phyloP scores from a whole-genome alignment of 306 rosid species.

The Vigna trinervia region DNA sequence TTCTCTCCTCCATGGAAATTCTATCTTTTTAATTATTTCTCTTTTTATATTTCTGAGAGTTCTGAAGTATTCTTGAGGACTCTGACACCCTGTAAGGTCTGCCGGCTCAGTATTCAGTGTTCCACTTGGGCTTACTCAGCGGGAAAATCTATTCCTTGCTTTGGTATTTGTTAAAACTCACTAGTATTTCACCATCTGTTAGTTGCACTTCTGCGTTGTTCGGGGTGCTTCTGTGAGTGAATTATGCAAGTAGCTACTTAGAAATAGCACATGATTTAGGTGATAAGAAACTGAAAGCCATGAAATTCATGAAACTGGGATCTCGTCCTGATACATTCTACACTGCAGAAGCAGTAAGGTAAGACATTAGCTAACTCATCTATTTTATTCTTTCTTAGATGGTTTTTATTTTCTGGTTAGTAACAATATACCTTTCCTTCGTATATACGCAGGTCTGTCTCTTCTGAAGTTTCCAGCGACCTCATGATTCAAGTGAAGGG shows the following conservation, averaged over 20 bases:
- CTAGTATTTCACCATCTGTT: conserved; percentile 39
- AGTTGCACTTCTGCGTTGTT: conserved; percentile 47
- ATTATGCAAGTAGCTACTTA: conserved; percentile 41
- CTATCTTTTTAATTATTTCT: conserved; percentile 31
- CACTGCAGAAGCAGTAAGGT: conserved; percentile 83
- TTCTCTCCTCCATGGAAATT: conserved; percentile 63
- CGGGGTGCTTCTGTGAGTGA: conserved; percentile 45
- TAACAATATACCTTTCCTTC: conserved; percentile 8
- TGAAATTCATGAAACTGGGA: conserved; percentile 99
- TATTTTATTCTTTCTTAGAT: conserved; percentile 3
- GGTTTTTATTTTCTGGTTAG: neutral
- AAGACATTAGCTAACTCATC: conserved; percentile 22
- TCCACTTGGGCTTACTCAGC: conserved; percentile 47
- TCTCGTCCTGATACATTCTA: conserved; percentile 96
- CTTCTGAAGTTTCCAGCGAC: conserved; percentile 97
- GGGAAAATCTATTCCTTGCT: conserved; percentile 48
- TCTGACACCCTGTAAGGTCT: conserved; percentile 51
- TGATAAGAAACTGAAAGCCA: conserved; percentile 51
- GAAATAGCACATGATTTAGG: conserved; percentile 49
- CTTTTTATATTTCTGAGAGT: conserved; percentile 37
- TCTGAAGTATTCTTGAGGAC: conserved; percentile 44
- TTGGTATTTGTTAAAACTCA: conserved; percentile 53
- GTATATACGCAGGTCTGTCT: conserved; percentile 72
- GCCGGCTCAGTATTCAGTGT: conserved; percentile 43
- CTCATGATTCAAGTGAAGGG: conserved; percentile 90